Conservation (phyloP, 257 asterid genomes). For the Hygrophila difformis region DNA sequence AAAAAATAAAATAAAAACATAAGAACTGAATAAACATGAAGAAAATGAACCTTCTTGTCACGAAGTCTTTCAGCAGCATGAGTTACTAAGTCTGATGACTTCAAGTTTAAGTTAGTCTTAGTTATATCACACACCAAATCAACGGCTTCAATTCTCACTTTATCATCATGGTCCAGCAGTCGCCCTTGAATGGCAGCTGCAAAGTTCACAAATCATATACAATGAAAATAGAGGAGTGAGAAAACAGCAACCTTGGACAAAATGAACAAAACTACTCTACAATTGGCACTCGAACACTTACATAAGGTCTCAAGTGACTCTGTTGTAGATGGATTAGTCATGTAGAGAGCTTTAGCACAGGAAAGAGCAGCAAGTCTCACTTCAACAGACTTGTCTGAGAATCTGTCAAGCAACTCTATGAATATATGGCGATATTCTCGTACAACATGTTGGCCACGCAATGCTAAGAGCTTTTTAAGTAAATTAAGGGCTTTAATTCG, state of each 20-base stretch:
- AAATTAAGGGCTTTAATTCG: constrained; percentile 77
- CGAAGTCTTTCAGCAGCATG: constrained; percentile 68
- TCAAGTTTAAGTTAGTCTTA: constrained; percentile 30
- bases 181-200: constrained; percentile 72
- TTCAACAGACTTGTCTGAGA: constrained; percentile 72
- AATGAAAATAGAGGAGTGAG: constrained; percentile 3
- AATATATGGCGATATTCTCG: constrained; percentile 49
- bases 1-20: constrained; percentile 9
- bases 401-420: constrained; percentile 62
- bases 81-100: constrained; percentile 45
- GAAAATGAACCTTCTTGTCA: constrained; percentile 69
- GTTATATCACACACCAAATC: constrained; percentile 60
- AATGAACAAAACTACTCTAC: neutral
- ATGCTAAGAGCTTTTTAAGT: constrained; percentile 43
- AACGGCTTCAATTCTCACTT: constrained; percentile 76
- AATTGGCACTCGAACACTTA: constrained; percentile 33
- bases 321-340: constrained; percentile 36
- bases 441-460: constrained; percentile 55
- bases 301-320: constrained; percentile 55
- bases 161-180: constrained; percentile 72
- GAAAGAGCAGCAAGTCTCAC: constrained; percentile 77
- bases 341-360: constrained; percentile 60
- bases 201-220: constrained; percentile 19
- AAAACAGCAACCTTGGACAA: constrained; percentile 5
- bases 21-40: constrained; percentile 14